Conservation (phyloP, 208 protist species). For the Porcisia deanei region DNA sequence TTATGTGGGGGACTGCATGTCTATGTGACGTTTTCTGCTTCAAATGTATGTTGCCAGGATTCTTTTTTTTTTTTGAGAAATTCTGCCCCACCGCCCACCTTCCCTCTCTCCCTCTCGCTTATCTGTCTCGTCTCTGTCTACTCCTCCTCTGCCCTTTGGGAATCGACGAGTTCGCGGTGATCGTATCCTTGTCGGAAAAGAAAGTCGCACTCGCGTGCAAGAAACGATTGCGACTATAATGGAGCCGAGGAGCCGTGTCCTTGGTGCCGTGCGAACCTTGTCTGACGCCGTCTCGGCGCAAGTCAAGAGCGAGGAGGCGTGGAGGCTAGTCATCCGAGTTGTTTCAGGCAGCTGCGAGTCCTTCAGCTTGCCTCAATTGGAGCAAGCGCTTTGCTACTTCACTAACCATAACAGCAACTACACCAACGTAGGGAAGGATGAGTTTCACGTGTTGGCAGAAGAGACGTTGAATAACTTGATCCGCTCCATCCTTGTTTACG, state of each 20-base stretch:
- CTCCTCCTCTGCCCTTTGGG: conserved; percentile 7
- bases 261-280: conserved; percentile 69
- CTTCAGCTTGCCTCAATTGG: conserved; percentile 57
- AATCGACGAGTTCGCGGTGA: neutral
- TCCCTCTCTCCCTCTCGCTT: neutral
- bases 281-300: conserved; percentile 52
- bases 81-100: neutral
- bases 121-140: neutral
- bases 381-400: conserved; percentile 63
- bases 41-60: neutral
- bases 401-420: conserved; percentile 87
- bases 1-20: neutral
- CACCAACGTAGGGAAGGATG: conserved; percentile 61
- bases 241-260: conserved; percentile 46
- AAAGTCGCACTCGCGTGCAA: neutral
- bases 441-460: conserved; percentile 66
- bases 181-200: neutral
- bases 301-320: conserved; percentile 37
- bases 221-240: neutral
- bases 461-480: conserved; percentile 90
- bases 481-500: conserved; percentile 79
- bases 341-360: conserved; percentile 37
- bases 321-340: conserved; percentile 36
- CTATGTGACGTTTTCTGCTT: neutral
- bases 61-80: neutral